phyloP scores from a whole-genome alignment of 176 grass and related monocot genomes.

The Avena eriantha region DNA sequence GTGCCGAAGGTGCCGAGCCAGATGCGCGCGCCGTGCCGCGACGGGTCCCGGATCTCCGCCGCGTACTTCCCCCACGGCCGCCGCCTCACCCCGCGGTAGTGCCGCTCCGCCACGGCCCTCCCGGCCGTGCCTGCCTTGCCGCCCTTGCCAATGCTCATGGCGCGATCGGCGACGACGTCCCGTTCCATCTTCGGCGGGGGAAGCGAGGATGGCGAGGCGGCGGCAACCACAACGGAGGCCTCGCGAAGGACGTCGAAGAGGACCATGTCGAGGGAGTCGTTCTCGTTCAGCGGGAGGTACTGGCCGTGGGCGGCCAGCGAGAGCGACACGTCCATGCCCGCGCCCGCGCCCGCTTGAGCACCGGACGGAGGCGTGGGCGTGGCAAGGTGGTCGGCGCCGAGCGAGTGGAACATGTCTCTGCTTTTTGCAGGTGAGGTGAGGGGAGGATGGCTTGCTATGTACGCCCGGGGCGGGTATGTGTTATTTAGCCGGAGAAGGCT shows the following conservation, averaged over 20 bases:
- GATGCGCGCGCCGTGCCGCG: constrained; percentile 70
- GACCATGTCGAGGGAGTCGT: constrained; percentile 96
- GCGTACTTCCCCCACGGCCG: constrained; percentile 96
- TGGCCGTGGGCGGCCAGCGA: constrained; percentile 32
- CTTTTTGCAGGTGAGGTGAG: neutral
- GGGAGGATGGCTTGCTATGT: neutral
- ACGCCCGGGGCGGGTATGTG: neutral
- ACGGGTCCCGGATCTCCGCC: constrained; percentile 89
- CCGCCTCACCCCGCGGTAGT: constrained; percentile 86
- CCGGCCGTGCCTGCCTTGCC: neutral
- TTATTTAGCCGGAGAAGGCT: constrained; percentile 2
- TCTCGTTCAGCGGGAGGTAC: constrained; percentile 83
- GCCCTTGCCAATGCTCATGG: neutral
- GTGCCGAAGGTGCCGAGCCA: constrained; percentile 97
- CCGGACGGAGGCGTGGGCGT: neutral
- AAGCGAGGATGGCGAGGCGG: neutral
- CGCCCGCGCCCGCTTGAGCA: neutral
- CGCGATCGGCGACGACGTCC: neutral
- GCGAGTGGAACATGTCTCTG: constrained; percentile 8
- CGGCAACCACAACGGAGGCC: constrained; percentile 49
- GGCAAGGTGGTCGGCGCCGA: constrained; percentile 19
- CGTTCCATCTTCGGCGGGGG: neutral
- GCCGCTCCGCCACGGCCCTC: constrained; percentile 14
- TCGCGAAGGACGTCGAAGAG: constrained; percentile 88
- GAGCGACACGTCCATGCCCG: constrained; percentile 28